phyloP scores from a whole-genome alignment of 2,329 filamentous ascomycete species.

The Trichophyton verrucosum region DNA sequence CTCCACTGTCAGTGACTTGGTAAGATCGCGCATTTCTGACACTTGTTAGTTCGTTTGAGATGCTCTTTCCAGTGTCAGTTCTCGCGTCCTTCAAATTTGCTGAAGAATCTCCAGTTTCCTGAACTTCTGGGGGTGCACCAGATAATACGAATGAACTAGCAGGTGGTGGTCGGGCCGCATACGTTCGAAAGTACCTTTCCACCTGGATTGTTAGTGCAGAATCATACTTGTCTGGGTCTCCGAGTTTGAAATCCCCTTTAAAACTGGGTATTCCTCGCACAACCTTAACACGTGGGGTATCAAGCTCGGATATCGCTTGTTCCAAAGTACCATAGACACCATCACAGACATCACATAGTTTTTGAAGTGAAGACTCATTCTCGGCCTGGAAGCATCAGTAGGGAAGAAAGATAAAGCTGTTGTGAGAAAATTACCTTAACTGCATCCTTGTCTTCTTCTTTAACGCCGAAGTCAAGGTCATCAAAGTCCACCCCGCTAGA shows the following conservation, averaged over 20 bases:
- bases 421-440: constrained; percentile 45
- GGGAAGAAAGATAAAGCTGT: background rate
- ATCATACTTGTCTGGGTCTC: constrained; percentile 60
- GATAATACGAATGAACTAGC: constrained; percentile 63
- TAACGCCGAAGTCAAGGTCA: constrained; percentile 75
- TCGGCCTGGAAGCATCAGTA: constrained; percentile 34
- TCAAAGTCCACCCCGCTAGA: constrained; percentile 82
- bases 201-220: constrained; percentile 71
- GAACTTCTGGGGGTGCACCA: constrained; percentile 33
- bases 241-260: constrained; percentile 67
- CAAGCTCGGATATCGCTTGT: constrained; percentile 69
- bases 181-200: constrained; percentile 80
- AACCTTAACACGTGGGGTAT: constrained; percentile 62
- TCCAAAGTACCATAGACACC: constrained; percentile 73
- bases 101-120: constrained; percentile 43
- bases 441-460: constrained; percentile 71
- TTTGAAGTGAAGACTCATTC: constrained; percentile 59
- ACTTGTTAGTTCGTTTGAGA: constrained; percentile 44
- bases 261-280: constrained; percentile 67
- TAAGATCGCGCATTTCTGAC: constrained; percentile 74
- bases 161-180: constrained; percentile 58
- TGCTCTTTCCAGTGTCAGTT: constrained; percentile 19
- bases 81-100: constrained; percentile 34
- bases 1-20: constrained; percentile 61
- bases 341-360: constrained; percentile 54